Percentiles rank a stretch among this genome's conserved stretches.
Conservation (phyloP, 129 eudicot species). For the Pulicaria dysenterica region DNA sequence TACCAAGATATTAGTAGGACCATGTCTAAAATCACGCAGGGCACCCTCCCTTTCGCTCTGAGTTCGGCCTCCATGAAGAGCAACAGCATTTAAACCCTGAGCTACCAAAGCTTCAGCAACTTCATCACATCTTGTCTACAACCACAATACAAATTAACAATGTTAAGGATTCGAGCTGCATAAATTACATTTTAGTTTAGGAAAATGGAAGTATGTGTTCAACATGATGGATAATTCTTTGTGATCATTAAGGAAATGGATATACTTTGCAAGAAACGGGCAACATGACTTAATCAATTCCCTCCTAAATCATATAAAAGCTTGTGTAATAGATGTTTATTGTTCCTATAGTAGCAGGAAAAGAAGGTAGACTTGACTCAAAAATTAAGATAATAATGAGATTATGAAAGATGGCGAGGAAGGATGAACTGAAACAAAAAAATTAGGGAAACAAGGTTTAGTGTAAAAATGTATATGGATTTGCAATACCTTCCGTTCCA, state of each 20-base stretch:
- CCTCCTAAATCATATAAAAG: background rate
- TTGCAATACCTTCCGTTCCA: conserved; percentile 74
- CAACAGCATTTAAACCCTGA: conserved; percentile 76
- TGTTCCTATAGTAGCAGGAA: conserved; percentile 7
- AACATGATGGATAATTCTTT: background rate
- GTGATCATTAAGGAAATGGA: background rate
- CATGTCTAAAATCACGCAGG: conserved; percentile 79
- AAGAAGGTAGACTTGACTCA: background rate
- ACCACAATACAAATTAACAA: conserved; percentile 1
- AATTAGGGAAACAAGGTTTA: background rate
- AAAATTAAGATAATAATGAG: background rate
- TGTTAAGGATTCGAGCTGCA: conserved; percentile 14
- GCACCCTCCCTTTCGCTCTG: conserved; percentile 86
- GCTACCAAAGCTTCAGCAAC: conserved; percentile 83
- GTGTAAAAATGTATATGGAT: conserved; percentile 6
- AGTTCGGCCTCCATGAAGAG: conserved; percentile 89
- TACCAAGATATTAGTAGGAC: conserved; percentile 81
- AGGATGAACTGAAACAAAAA: background rate
- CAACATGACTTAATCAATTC: background rate
- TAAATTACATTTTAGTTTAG: background rate
- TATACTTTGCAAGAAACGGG: background rate
- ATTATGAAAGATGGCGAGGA: background rate
- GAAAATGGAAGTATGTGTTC: background rate
- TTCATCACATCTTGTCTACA: conserved; percentile 88
- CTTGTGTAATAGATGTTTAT: background rate